Base-by-base conservation (phyloP, 176 grass and related monocot species). In the Bonia amplexicaulis region DNA sequence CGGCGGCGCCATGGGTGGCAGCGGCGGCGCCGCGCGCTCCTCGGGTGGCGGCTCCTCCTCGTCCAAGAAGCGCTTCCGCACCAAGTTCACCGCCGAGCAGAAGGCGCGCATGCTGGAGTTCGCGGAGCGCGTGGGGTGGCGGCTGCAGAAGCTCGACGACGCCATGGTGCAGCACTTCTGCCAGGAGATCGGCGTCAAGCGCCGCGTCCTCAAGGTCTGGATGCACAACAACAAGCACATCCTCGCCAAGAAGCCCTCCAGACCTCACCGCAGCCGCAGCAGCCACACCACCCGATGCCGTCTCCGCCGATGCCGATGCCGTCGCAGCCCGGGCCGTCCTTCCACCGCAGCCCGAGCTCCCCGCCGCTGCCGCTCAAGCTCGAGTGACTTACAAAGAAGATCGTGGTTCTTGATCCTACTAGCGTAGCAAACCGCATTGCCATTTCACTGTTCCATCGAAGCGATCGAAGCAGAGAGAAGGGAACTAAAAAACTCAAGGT, bases 141-240 rank as follows among this genome's bases (percentile, higher is more conserved):
- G 85, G 10, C 87, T 98, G 0, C 95, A 93, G 90, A 85, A 85
- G 82, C 93, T 92, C 2, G 93, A 98, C 55, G 95, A 98, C 51
- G 91, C 51, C 40, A 92, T 95, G 74, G 91, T 98, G 79, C 89
- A 95, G 46, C 82, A 72, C 57, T 93, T 98, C 85, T 98, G 95
- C 85, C 80, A 92, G 61, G 93, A 98, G 85, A 93, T 98, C 68
- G 95, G 95, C 27, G 93, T 98, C 1, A 93, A 88, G 82, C 91
- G 95, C 33, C 89, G 93, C 33, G 93, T 98, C 17, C 91, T 98
- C 82, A 98, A 98, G 90, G 93, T 98, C 0, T 98, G 95, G 95
- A 98, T 98, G 95, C 93, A 98, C 84, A 98, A 98, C 89, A 98
- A 98, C 90, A 98, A 98, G 90, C 92, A 97, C 65, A 94, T 69